Conservation (phyloP, 768 basidiomycete genomes). For the Russula sp. region DNA sequence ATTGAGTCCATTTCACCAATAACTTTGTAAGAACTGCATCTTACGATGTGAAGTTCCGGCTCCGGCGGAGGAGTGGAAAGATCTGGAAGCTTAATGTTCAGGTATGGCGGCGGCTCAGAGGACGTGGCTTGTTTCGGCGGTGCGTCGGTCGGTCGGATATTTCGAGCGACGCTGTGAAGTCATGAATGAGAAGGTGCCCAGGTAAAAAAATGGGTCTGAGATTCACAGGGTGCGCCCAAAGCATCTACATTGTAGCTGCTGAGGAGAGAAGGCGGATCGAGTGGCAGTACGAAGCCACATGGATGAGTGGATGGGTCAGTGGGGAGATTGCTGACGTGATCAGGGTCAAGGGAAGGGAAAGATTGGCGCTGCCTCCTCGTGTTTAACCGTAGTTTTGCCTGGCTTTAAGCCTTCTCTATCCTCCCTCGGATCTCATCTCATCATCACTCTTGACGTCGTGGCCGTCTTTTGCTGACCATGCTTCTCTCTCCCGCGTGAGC, state of each 20-base stretch:
- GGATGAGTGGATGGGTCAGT: too few relatives aligned
- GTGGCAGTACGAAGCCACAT: not conserved
- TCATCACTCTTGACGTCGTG: constrained; percentile 5
- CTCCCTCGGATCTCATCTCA: constrained; percentile 5
- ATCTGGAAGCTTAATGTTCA: constrained; percentile 53
- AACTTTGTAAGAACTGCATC: constrained; percentile 25
- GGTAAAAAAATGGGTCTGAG: not conserved
- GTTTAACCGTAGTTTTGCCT: constrained; percentile 10
- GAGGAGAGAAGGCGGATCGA: not conserved
- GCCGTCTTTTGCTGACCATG: constrained; percentile 37
- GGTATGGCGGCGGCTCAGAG: constrained; percentile 27
- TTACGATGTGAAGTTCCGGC: constrained; percentile 50
- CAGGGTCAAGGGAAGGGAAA: not conserved
- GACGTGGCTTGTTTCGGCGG: constrained; percentile 19
- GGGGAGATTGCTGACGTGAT: too few relatives aligned
- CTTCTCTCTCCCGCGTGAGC: constrained; percentile 76
- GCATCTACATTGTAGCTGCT: not conserved
- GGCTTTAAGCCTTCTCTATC: constrained; percentile 7
- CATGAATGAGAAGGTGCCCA: not conserved
- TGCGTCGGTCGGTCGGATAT: not conserved
- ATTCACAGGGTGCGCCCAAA: not conserved
- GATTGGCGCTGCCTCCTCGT: constrained; percentile 19
- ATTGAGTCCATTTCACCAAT: constrained; percentile 9
- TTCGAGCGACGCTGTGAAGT: not conserved
- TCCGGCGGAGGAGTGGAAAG: constrained; percentile 37